A percentile compares a stretch with the other conserved stretches of the same genome.
phyloP scores from a whole-genome alignment of 768 basidiomycete genomes.

The Russula lepida region DNA sequence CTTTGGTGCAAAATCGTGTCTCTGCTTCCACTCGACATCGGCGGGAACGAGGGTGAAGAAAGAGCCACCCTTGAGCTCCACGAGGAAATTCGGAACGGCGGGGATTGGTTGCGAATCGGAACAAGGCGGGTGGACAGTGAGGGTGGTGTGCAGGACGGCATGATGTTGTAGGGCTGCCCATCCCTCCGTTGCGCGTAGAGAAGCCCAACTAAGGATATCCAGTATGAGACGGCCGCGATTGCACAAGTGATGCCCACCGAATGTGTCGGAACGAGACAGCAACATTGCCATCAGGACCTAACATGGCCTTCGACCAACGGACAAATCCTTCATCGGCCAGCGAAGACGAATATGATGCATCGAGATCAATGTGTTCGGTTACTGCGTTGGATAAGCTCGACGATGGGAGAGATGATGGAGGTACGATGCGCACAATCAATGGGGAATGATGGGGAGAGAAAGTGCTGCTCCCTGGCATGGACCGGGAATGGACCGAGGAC shows the following conservation, averaged over 20 bases:
- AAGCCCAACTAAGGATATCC: constrained; percentile 49
- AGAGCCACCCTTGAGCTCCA: constrained; percentile 62
- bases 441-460: constrained; percentile 70
- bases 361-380: constrained; percentile 41
- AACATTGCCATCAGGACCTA: constrained; percentile 40
- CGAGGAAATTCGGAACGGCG: constrained; percentile 39
- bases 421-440: constrained; percentile 43
- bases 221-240: neutral
- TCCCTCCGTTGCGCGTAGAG: constrained; percentile 67
- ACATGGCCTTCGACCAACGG: constrained; percentile 43
- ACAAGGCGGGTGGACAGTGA: constrained; percentile 48
- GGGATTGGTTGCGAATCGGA: neutral
- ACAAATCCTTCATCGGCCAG: constrained; percentile 55
- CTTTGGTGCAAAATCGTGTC: constrained; percentile 29
- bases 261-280: constrained; percentile 57
- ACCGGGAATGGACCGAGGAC: constrained; percentile 79
- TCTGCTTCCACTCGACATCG: constrained; percentile 13
- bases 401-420: neutral
- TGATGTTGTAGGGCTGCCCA: constrained; percentile 86
- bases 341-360: constrained; percentile 53
- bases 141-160: constrained; percentile 52
- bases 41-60: constrained; percentile 64
- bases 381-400: constrained; percentile 30
- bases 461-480: constrained; percentile 77
- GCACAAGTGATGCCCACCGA: constrained; percentile 33